Conservation (phyloP, 371 early-diverging fungal species). For the Thermomucor indicae-seudaticae region DNA sequence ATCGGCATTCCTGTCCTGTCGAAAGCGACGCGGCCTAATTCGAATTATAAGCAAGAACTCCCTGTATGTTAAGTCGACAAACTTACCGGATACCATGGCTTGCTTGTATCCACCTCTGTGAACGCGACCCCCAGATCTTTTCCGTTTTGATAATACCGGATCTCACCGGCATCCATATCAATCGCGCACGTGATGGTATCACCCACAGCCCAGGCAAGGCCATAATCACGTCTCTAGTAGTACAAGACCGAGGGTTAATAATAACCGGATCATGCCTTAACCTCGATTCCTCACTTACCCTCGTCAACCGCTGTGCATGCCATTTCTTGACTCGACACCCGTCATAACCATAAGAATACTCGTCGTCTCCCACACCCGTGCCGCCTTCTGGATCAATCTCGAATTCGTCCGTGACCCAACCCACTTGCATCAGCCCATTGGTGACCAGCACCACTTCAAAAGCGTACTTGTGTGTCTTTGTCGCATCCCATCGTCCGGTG, state of each 20-base stretch:
- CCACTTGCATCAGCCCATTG: constrained; percentile 68
- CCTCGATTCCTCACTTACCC: constrained; percentile 5
- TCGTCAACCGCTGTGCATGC: constrained; percentile 47
- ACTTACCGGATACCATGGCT: constrained; percentile 56
- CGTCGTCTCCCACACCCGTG: constrained; percentile 70
- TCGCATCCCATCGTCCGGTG: not conserved
- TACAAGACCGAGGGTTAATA: not conserved
- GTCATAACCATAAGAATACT: constrained; percentile 67
- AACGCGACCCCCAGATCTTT: constrained; percentile 67
- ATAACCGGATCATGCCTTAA: not conserved
- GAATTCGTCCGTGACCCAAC: constrained; percentile 58
- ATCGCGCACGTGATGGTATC: constrained; percentile 60
- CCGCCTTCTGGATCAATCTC: constrained; percentile 67
- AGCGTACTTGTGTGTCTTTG: constrained; percentile 34
- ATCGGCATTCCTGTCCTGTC: constrained; percentile 36
- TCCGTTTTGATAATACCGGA: constrained; percentile 63
- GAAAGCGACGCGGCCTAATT: constrained; percentile 39
- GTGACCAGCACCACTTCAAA: constrained; percentile 61
- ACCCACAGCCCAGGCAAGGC: constrained; percentile 53
- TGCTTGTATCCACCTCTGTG: constrained; percentile 24
- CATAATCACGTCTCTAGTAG: constrained; percentile 50
- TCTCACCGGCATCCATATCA: constrained; percentile 54
- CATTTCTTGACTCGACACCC: constrained; percentile 65
- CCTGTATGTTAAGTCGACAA: not conserved
- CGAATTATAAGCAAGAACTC: too few species aligned